Percentiles rank a stretch among this genome's conserved stretches.
phyloP scores from a whole-genome alignment of 208 protist genomes.

The Leishmania amazonensis region DNA sequence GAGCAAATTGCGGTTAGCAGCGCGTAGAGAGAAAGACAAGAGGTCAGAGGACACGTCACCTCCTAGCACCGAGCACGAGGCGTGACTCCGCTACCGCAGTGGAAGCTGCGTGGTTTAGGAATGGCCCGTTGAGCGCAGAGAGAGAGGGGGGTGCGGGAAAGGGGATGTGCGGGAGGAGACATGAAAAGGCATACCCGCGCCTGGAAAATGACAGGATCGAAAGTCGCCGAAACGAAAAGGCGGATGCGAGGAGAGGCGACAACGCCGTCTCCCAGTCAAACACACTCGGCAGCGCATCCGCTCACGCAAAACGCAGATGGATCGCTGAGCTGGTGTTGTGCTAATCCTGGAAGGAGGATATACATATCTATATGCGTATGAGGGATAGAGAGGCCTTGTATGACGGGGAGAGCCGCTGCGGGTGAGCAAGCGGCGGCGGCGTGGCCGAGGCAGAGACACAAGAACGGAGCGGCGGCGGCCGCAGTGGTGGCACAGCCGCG shows the following conservation, averaged over 20 bases:
- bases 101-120: neutral
- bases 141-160: neutral
- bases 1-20: neutral
- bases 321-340: neutral
- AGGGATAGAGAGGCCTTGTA: neutral
- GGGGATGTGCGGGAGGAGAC: neutral
- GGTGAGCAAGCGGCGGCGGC: neutral
- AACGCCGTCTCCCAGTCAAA: neutral
- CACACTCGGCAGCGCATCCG: neutral
- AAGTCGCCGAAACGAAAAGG: neutral
- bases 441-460: neutral
- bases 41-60: neutral
- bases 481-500: neutral
- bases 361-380: too few species aligned
- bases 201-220: neutral
- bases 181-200: neutral
- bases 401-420: neutral
- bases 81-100: neutral
- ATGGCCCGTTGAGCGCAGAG: neutral
- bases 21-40: neutral
- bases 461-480: too few species aligned
- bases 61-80: neutral
- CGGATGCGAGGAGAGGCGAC: neutral
- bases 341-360: neutral
- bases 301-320: neutral